Percentiles rank a stretch among this genome's conserved stretches.
These are phyloP conservation scores for Mucor racemosus DNA, from an alignment of 371 early-diverging fungal genomes.

Conservation along the genomic window DNA sequence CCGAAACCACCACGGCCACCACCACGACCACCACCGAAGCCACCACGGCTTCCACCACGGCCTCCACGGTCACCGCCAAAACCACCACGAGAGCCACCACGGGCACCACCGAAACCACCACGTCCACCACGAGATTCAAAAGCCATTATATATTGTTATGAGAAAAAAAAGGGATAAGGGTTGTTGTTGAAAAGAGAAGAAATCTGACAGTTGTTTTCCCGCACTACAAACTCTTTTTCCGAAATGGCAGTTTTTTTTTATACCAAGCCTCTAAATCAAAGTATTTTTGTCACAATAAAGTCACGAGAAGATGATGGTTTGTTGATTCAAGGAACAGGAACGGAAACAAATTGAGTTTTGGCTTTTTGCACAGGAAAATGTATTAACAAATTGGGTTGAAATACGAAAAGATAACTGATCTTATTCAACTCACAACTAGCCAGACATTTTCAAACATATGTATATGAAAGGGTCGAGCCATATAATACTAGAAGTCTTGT, in stretches of 20 bases:
- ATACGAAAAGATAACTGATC: no score
- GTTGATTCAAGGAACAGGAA: neutral
- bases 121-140: conserved; percentile 43
- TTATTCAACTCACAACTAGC: no score
- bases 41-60: conserved; percentile 26
- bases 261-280: neutral
- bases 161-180: neutral
- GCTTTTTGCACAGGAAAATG: neutral
- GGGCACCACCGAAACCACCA: conserved; percentile 25
- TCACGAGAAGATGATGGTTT: neutral
- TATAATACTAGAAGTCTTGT: no score
- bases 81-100: conserved; percentile 37
- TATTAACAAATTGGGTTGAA: no score
- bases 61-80: conserved; percentile 25
- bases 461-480: no score
- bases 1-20: conserved; percentile 58
- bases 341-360: neutral
- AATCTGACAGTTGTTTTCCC: conserved; percentile 8
- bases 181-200: neutral
- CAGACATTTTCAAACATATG: neutral
- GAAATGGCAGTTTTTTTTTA: conserved; percentile 2
- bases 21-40: conserved; percentile 49
- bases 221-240: conserved; percentile 3
- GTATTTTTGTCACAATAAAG: conserved; percentile 3
- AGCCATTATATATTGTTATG: conserved; percentile 24